phyloP scores from a whole-genome alignment of 257 asterid species.

The Verbena officinalis region DNA sequence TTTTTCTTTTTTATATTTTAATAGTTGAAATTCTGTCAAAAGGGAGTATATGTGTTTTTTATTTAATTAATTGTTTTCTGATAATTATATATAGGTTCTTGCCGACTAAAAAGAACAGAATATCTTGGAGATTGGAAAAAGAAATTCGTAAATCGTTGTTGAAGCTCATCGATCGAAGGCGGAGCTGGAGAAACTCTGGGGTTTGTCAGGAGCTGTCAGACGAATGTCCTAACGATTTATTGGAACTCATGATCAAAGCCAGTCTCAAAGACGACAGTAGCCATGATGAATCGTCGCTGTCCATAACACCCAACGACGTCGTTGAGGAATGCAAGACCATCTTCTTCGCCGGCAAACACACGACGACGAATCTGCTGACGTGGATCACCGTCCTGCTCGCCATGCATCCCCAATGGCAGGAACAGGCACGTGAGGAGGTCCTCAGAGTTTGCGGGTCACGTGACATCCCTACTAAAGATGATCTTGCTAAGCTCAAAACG shows the following conservation, averaged over 20 bases:
- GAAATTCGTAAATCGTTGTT: constrained; percentile 68
- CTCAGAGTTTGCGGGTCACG: constrained; percentile 82
- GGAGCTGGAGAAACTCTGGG: constrained; percentile 22
- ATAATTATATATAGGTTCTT: constrained; percentile 48
- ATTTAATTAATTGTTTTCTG: too few species aligned
- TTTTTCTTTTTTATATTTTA: too few species aligned
- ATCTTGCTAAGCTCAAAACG: constrained; percentile 79
- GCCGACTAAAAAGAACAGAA: constrained; percentile 80
- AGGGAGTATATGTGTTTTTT: too few species aligned
- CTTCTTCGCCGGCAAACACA: constrained; percentile 89
- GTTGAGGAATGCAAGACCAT: constrained; percentile 95
- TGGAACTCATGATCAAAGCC: constrained; percentile 81
- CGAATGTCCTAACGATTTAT: constrained; percentile 72
- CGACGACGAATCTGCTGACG: constrained; percentile 81
- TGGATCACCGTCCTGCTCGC: constrained; percentile 89
- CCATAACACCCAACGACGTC: constrained; percentile 59
- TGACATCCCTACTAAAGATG: constrained; percentile 70
- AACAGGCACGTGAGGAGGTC: constrained; percentile 99
- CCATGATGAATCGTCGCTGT: not conserved
- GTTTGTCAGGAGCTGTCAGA: constrained; percentile 41
- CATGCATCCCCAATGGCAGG: constrained; percentile 97
- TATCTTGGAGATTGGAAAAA: constrained; percentile 83
- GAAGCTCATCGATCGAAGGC: constrained; percentile 60
- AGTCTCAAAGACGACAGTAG: constrained; percentile 30
- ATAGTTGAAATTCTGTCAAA: too few species aligned